Percentiles rank a stretch among this genome's conserved stretches.
phyloP scores from a whole-genome alignment of 441 rosid genomes.

The Corymbia calophylla region DNA sequence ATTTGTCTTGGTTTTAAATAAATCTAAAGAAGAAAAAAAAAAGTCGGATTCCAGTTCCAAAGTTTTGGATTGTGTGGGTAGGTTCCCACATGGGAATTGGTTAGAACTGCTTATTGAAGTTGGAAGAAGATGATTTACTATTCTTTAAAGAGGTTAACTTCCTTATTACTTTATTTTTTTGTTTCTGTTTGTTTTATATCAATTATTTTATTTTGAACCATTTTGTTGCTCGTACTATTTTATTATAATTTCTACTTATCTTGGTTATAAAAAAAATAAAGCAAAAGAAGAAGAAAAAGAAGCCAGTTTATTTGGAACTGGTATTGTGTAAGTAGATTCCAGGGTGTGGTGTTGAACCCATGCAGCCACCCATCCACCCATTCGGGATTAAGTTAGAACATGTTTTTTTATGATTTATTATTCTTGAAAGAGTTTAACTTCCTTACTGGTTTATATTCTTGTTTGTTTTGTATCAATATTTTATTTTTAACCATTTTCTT shows the following conservation, averaged over 20 bases:
- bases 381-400: too few relatives aligned
- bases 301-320: neutral
- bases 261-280: too few relatives aligned
- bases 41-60: too few relatives aligned
- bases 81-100: neutral
- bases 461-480: too few relatives aligned
- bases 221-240: too few relatives aligned
- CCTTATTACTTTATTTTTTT: neutral
- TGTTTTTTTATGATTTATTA: too few relatives aligned
- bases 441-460: neutral
- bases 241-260: neutral
- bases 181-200: too few relatives aligned
- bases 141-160: neutral
- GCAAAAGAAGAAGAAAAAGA: neutral
- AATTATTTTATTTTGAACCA: too few relatives aligned
- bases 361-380: fast-evolving
- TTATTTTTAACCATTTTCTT: too few relatives aligned
- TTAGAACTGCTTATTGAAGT: neutral
- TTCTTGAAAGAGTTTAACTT: neutral
- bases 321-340: neutral
- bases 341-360: neutral
- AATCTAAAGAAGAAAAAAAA: too few relatives aligned
- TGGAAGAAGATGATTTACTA: neutral
- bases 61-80: too few relatives aligned
- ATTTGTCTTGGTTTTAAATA: too few relatives aligned